Evolutionary conservation across 176 grass and related monocot species (phyloP).

Genomic region (Bolboschoenus planiculmis): DNA sequence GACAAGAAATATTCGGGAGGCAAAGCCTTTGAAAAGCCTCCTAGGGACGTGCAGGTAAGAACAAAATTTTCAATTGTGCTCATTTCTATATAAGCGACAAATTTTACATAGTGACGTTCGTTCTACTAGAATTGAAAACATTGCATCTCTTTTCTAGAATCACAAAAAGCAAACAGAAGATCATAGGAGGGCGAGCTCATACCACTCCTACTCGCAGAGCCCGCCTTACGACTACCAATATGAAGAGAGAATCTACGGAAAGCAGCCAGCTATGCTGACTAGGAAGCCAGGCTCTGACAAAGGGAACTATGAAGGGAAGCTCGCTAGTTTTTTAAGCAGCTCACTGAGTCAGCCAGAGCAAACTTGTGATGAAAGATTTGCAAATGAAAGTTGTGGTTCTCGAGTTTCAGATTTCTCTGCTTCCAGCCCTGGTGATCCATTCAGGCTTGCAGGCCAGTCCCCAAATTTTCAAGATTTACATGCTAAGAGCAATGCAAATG

Average conservation of each 20-base stretch:
- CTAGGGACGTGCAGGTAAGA: constrained; percentile 72
- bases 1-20: constrained; percentile 53
- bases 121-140: not conserved
- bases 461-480: constrained; percentile 43
- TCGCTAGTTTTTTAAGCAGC: constrained; percentile 48
- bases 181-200: constrained; percentile 69
- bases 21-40: constrained; percentile 67
- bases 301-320: constrained; percentile 54
- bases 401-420: constrained; percentile 53
- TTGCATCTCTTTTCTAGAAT: constrained; percentile 35
- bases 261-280: constrained; percentile 46
- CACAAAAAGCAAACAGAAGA: constrained; percentile 61
- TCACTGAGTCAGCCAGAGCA: constrained; percentile 48
- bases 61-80: not conserved
- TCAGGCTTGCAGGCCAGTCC: constrained; percentile 32
- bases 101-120: not conserved
- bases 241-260: constrained; percentile 64
- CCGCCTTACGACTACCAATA: constrained; percentile 81
- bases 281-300: constrained; percentile 87
- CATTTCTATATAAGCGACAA: not conserved
- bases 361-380: constrained; percentile 46
- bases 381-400: constrained; percentile 37
- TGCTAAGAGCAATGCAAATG: constrained; percentile 29
- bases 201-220: constrained; percentile 86
- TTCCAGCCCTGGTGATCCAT: constrained; percentile 35